Evolutionary conservation across 2,329 filamentous ascomycete genomes (phyloP), one percentile per base, ranked within the genome.

Genomic region (Tolypocladium amazonense): DNA sequence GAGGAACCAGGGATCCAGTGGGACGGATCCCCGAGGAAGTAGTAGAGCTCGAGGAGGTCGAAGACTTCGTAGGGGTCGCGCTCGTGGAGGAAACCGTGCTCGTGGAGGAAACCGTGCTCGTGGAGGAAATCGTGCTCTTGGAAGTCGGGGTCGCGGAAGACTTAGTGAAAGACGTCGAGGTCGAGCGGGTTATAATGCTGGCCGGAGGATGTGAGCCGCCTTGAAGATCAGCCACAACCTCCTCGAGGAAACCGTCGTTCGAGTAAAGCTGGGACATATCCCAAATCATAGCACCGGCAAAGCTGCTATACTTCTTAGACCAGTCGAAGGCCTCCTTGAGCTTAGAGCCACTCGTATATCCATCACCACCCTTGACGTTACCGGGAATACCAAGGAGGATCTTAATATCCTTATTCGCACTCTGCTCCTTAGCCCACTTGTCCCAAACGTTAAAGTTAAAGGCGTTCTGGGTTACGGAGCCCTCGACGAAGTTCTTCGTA

Each of bases 211-310:
- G 37, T 9, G 37, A 38, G 12, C 35, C 52, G 15, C 45, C 45
- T 14, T 50, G 45, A 30, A 50, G 12, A 27, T 56, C 54, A 4
- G 30, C 25, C 35, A 71, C 69, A 4, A 85, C 72, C 43, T 73
- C 68, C 33, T 72, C 70, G 58, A 87, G 71, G 68, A 85, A 86
- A 1, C 82, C 84, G 2, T 65, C 38, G 70, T 88, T 87, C n/a
- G 73, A 72, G 62, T 79, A 85, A 1, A 81, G 76, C 73, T 87
- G 84, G 37, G 76, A 81, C 72, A 81, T 81, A 70, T 88, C 86
- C 86, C 85, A 88, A 73, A 88, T 77, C 86, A 88, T 88, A 35
- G 86, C 78, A 35, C 86, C 86, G 9, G 85, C 86, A 65, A 88
- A 88, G 70, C 79, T 86, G 4, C 74, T 70, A 66, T 80, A 88